Evolutionary conservation across 331 rosid species (phyloP).

Genomic region (Dryas integrifolia): DNA sequence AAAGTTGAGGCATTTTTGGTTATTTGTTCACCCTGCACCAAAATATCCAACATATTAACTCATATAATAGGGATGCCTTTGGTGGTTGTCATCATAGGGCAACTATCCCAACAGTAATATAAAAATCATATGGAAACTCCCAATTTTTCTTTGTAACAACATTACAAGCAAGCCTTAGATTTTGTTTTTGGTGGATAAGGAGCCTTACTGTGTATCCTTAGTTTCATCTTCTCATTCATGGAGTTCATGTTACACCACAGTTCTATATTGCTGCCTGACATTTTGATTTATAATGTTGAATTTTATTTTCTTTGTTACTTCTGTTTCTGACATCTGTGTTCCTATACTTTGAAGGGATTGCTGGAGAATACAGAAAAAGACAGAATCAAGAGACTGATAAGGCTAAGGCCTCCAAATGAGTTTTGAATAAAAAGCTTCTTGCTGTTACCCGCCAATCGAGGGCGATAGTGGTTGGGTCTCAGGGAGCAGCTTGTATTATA

Average conservation of each 20-base stretch:
- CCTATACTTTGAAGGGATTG: constrained; percentile 51
- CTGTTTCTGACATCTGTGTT: constrained; percentile 33
- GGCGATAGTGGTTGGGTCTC: not conserved
- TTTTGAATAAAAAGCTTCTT: constrained; percentile 37
- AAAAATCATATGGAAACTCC: not conserved
- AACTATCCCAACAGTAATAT: constrained; percentile 1
- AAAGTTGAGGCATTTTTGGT: not conserved
- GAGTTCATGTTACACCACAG: not conserved
- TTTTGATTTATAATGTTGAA: not conserved
- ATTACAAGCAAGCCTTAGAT: not conserved
- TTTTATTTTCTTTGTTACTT: not conserved
- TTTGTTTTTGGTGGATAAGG: not conserved
- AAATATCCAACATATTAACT: not conserved
- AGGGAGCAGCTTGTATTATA: not conserved
- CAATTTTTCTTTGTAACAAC: not conserved
- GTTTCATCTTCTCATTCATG: not conserved
- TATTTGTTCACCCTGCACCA: constrained; percentile 14
- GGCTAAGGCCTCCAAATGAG: constrained; percentile 81
- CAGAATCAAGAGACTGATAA: constrained; percentile 74
- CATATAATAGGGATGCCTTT: not conserved
- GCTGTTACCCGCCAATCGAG: not conserved
- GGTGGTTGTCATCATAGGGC: constrained; percentile 2
- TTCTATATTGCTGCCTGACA: not conserved
- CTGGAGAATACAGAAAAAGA: constrained; percentile 87
- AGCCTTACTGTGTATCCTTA: not conserved